Evolutionary conservation across 1,139 yeast species (phyloP), one percentile per base, ranked within the genome.

Genomic region (Pneumocystis oryctolagi): DNA sequence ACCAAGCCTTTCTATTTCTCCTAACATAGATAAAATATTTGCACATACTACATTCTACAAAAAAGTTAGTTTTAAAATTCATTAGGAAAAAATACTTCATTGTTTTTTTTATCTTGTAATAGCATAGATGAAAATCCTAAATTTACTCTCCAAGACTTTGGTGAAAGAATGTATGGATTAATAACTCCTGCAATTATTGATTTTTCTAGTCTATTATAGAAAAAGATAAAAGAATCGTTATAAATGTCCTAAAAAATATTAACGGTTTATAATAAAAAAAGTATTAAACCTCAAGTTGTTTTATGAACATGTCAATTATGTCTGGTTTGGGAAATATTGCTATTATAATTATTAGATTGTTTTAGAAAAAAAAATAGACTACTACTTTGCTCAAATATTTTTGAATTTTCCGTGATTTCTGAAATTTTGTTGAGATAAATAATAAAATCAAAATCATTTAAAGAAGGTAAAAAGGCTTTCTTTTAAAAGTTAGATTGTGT

Each of bases 391-490:
- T 8, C 31, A 30, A 28, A 65, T 20, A 25, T 60, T 79, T 18
- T 72, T 70, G 59, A 72, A 69, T 57, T 76, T 62, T 20, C 72
- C 72, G 71, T 1, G 68, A 63, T 56, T 77, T 56, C 25, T 40
- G 62, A 53, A 39, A 31, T 42, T 34, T 55, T 58, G 68, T 80
- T 81, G 61, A 88, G 75, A 62, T 80, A 78, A 65, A 90, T 78
- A 14, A 84, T 84, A 69, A 92, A 82, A 72, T 90, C 96, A 71
- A 85, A 92, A 73, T 90, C 97, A 65, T 80, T 79, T 66, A 87
- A 76, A 0, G 95, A 89, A 1, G 97, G 92, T 73, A 89, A 89
- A 61, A 89, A 74, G 59, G 83, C 32, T 25, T 58, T 30, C 47
- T 31, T 39, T 12, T 20, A 42, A 25, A 53, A 28, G 28, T 57